These are phyloP conservation scores for Brassica juncea DNA, from an alignment of 345 rosid genomes.

Conservation along the genomic window DNA sequence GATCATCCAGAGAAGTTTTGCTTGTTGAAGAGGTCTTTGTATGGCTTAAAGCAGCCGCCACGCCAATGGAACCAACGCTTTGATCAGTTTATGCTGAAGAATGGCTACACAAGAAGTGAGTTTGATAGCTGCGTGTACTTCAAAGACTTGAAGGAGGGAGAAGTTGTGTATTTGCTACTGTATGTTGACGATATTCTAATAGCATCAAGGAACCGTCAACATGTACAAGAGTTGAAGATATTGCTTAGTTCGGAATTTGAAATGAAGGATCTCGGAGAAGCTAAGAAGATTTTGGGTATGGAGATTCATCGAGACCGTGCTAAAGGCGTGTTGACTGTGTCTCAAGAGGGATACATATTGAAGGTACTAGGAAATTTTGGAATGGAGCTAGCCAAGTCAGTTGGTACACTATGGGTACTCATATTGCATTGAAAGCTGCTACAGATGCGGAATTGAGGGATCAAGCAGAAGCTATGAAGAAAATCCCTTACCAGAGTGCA, in stretches of 20 bases:
- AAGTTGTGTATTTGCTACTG: background rate
- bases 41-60: background rate
- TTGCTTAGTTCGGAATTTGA: background rate
- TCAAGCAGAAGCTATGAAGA: background rate
- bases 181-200: background rate
- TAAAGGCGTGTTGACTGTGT: background rate
- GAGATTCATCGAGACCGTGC: background rate
- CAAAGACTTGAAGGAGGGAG: background rate
- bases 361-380: background rate
- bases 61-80: background rate
- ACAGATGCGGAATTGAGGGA: background rate
- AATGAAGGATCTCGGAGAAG: background rate
- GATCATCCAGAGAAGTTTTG: background rate
- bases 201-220: background rate
- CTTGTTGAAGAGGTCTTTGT: no score
- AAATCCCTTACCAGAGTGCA: background rate
- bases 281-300: background rate
- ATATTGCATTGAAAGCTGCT: background rate
- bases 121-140: background rate
- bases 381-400: background rate
- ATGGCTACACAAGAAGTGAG: background rate
- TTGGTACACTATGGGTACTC: background rate
- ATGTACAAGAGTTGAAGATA: background rate
- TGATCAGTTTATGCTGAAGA: background rate
- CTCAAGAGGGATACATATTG: background rate